Base-by-base conservation (phyloP, 1,284 basidiomycete genomes). In the Calocybe gambosa region DNA sequence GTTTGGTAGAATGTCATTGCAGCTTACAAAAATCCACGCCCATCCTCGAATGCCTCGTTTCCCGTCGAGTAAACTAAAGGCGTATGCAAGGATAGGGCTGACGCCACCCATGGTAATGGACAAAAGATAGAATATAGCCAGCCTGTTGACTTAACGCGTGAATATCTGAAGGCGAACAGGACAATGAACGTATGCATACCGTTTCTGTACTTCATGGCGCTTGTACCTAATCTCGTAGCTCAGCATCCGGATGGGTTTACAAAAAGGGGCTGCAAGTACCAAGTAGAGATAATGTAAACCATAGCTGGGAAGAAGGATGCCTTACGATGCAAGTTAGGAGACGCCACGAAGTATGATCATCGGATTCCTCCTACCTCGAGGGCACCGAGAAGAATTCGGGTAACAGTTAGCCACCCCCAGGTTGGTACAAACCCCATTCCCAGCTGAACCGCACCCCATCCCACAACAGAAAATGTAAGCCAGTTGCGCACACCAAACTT, bases 21-120 rank as follows among this genome's bases (percentile, higher is more conserved):
- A 21, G 53, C 65, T 52, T 51, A 71, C 71, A 45, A 73, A 73
- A 47, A 73, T 71, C 69, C 70, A 73, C 39, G 62, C 58, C 70
- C 70, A 73, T 19, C 70, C 71, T 21, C 63, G 63, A 26, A 72
- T 61, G n/a, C 62, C 59, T 15, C 58, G 51, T 52, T 56, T 64
- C 3, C 69, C 67, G 45, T 67, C 54, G 6, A 74, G 59, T n/a
- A 66, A 56, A 50, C 63, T 67, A 35, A 69, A 58, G 21, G 51
- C 61, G 46, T 67, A 71, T 15, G 67, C 69, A 5, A 74, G 58
- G 20, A 73, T 65, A 2, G 70, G 66, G 43, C 68, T 65, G 21
- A 72, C 56, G 5, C 67, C 70, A 39, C 63, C 60, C 26, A 65
- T 61, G 4, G 66, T 65, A 33, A 68, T 59, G 3, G 69, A 64